phyloP scores from a whole-genome alignment of 768 basidiomycete genomes.

The Phaeolepiota aurea region DNA sequence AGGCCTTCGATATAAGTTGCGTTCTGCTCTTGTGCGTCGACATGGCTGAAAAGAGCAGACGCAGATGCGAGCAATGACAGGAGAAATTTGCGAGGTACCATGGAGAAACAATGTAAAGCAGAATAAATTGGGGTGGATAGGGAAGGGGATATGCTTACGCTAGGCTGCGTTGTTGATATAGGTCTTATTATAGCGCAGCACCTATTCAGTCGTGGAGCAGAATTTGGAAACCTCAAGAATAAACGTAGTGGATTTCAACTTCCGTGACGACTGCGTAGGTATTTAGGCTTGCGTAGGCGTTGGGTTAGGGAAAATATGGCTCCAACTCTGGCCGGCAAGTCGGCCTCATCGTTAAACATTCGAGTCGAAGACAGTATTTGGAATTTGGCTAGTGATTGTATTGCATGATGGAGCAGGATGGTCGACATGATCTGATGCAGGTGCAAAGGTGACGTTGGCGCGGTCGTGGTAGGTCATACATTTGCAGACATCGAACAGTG shows the following conservation, averaged over 20 bases:
- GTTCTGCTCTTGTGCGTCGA: conserved; percentile 7
- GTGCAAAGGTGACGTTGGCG: no score
- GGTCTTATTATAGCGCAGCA: not conserved
- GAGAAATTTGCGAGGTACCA: not conserved
- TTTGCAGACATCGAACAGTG: no score
- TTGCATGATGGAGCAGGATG: no score
- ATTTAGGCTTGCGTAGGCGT: no score
- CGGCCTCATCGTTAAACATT: no score
- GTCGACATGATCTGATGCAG: no score
- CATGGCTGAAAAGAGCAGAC: conserved; percentile 8
- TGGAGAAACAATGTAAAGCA: not conserved
- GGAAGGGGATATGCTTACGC: not conserved
- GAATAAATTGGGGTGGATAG: not conserved
- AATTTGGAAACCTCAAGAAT: not conserved
- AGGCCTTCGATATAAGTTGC: conserved; percentile 20
- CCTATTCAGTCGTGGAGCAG: not conserved
- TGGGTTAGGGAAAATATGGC: no score
- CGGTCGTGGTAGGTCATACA: no score
- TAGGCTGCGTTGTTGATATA: no score
- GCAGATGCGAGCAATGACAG: conserved; percentile 6
- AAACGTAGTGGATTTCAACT: not conserved
- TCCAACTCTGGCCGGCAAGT: no score
- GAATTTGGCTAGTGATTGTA: no score
- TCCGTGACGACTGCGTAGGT: not conserved
- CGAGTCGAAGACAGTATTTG: no score